Conservation (phyloP, 1,284 basidiomycete species). For the Microbotryomycetes sp. region DNA sequence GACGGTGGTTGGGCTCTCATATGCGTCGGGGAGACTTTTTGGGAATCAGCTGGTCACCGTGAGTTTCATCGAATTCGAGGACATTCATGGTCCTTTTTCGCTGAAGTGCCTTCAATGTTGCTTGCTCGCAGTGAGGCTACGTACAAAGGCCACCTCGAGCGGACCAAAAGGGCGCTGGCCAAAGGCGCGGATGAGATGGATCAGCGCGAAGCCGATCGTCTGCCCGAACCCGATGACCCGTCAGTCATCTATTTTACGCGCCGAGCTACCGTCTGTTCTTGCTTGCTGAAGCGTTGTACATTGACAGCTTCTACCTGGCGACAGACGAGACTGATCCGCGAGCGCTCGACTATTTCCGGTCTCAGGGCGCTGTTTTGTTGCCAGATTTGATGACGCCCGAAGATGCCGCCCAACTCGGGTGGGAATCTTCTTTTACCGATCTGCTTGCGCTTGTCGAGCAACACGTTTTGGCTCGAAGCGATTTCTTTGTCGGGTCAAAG, state of each 20-base stretch:
- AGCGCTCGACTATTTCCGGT: conserved; percentile 41
- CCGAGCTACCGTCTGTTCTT: too few relatives aligned
- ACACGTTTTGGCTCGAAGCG: conserved; percentile 41
- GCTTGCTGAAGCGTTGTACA: background rate
- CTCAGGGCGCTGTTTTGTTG: conserved; percentile 45
- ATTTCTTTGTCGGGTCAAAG: conserved; percentile 48
- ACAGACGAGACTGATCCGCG: conserved; percentile 46
- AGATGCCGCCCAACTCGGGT: conserved; percentile 45
- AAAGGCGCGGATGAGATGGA: conserved; percentile 37
- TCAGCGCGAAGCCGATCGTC: conserved; percentile 7
- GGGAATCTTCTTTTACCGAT: conserved; percentile 47
- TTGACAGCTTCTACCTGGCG: conserved; percentile 46
- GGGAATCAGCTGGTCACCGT: conserved; percentile 13
- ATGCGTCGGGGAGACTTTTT: conserved; percentile 49
- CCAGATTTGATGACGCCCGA: conserved; percentile 45
- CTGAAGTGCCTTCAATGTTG: conserved; percentile 33
- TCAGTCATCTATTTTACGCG: too few relatives aligned
- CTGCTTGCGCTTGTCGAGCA: conserved; percentile 48
- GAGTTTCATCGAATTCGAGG: background rate
- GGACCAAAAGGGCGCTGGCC: conserved; percentile 41
- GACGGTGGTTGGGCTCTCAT: conserved; percentile 48
- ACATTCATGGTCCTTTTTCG: background rate
- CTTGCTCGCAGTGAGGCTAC: conserved; percentile 44
- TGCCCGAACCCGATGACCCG: conserved; percentile 34
- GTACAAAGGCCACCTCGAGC: conserved; percentile 42